These are phyloP conservation scores for Biscogniauxia mediterranea DNA, from an alignment of 2,329 filamentous ascomycete species.

Conservation along the genomic window DNA sequence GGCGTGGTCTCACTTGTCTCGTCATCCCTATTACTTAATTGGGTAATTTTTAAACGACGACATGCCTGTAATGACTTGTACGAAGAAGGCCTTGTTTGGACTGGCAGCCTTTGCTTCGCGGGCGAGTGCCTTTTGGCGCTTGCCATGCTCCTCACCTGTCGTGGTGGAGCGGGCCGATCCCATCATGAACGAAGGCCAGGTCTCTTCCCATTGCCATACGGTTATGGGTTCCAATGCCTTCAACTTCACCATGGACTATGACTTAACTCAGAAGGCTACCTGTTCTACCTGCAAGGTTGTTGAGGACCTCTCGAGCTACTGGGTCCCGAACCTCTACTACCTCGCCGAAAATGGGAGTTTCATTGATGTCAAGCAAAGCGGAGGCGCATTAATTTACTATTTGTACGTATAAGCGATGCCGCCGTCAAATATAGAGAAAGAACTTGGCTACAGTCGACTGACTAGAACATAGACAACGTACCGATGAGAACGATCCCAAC, in stretches of 20 bases:
- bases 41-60: neutral
- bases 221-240: conserved; percentile 64
- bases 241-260: conserved; percentile 51
- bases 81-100: conserved; percentile 9
- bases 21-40: neutral
- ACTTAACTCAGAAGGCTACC: conserved; percentile 48
- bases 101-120: conserved; percentile 12
- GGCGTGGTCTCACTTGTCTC: neutral
- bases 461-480: conserved; percentile 36
- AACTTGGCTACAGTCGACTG: neutral
- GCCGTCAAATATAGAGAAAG: neutral
- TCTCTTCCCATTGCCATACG: conserved; percentile 58
- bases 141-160: conserved; percentile 25
- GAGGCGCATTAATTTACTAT: conserved; percentile 54
- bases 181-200: conserved; percentile 52
- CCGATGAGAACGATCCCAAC: conserved; percentile 36
- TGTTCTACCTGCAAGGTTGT: conserved; percentile 66
- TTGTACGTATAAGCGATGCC: conserved; percentile 33
- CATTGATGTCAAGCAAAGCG: conserved; percentile 45
- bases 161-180: conserved; percentile 54
- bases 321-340: conserved; percentile 58
- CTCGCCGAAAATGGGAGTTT: conserved; percentile 56
- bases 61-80: conserved; percentile 9
- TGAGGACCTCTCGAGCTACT: conserved; percentile 65
- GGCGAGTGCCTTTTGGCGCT: conserved; percentile 24